Evolutionary conservation across 208 protist genomes (phyloP).

Genomic region (Crithidia bombi): DNA sequence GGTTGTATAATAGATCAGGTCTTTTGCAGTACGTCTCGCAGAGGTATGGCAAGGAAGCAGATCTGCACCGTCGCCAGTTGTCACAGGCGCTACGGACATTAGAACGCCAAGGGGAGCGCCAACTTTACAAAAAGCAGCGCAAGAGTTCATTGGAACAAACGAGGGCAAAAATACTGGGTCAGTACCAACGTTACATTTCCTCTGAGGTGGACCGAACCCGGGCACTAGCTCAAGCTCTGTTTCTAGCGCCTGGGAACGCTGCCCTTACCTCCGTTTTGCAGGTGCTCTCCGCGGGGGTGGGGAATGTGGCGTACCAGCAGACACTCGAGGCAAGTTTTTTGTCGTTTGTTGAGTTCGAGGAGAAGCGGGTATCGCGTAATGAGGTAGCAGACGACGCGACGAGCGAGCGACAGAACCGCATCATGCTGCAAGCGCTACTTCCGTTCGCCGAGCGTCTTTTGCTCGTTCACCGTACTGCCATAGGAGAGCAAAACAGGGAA

Average conservation of each 20-base stretch:
- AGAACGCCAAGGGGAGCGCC: slow-evolving; percentile 1
- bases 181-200: slow-evolving; percentile 65
- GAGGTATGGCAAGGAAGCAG: slow-evolving; percentile 49
- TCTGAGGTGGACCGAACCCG: slow-evolving; percentile 53
- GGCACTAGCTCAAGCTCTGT: slow-evolving; percentile 39
- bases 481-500: slow-evolving; percentile 37
- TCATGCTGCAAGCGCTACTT: slow-evolving; percentile 82
- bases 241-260: slow-evolving; percentile 43
- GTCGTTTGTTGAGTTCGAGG: slow-evolving; percentile 57
- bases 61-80: slow-evolving; percentile 46
- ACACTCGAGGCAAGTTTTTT: slow-evolving; percentile 62
- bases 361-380: slow-evolving; percentile 42
- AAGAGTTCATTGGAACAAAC: slow-evolving; percentile 6
- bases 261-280: slow-evolving; percentile 78
- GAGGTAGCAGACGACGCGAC: slow-evolving; percentile 75
- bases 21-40: slow-evolving; percentile 51
- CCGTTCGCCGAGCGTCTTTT: slow-evolving; percentile 77
- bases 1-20: slow-evolving; percentile 50
- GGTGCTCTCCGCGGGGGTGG: slow-evolving; percentile 71
- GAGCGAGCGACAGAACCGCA: slow-evolving; percentile 83
- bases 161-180: slow-evolving; percentile 35
- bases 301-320: slow-evolving; percentile 66
- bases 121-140: background rate
- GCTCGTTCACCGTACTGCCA: slow-evolving; percentile 66
- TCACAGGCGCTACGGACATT: slow-evolving; percentile 24